phyloP scores from a whole-genome alignment of 2,329 filamentous ascomycete species.

The Trichophyton schoenleinii region DNA sequence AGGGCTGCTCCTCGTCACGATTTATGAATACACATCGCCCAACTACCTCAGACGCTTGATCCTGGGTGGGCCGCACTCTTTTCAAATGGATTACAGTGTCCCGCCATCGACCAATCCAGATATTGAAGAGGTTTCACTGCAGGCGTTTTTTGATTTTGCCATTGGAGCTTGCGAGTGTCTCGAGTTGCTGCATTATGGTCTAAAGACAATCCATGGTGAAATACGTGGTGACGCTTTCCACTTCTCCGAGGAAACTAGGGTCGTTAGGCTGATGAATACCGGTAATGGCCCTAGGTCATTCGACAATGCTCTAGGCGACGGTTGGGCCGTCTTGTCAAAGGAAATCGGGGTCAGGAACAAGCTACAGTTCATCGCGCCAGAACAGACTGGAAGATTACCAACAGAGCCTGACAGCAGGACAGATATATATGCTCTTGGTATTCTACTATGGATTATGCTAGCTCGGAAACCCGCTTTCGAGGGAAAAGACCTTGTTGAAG shows the following conservation, averaged over 20 bases:
- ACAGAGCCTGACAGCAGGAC: conserved; percentile 84
- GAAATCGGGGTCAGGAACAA: conserved; percentile 81
- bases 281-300: conserved; percentile 79
- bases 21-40: conserved; percentile 65
- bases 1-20: conserved; percentile 59
- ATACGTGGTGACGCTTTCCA: conserved; percentile 85
- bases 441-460: conserved; percentile 77
- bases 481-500: conserved; percentile 69
- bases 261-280: conserved; percentile 70
- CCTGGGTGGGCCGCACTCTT: conserved; percentile 66
- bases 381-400: conserved; percentile 86
- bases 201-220: conserved; percentile 80
- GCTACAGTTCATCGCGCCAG: conserved; percentile 80
- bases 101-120: background rate
- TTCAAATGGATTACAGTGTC: conserved; percentile 41
- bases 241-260: conserved; percentile 57
- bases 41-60: conserved; percentile 61
- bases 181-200: conserved; percentile 80
- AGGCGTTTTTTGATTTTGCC: conserved; percentile 77
- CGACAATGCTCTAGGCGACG: conserved; percentile 77
- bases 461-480: conserved; percentile 70
- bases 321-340: conserved; percentile 72
- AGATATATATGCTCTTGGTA: conserved; percentile 84
- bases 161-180: conserved; percentile 76
- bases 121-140: conserved; percentile 48